Percentiles rank a stretch among this genome's conserved stretches.
phyloP scores from a whole-genome alignment of 352 stramenopile species.

The Thraustotheca clavata region DNA sequence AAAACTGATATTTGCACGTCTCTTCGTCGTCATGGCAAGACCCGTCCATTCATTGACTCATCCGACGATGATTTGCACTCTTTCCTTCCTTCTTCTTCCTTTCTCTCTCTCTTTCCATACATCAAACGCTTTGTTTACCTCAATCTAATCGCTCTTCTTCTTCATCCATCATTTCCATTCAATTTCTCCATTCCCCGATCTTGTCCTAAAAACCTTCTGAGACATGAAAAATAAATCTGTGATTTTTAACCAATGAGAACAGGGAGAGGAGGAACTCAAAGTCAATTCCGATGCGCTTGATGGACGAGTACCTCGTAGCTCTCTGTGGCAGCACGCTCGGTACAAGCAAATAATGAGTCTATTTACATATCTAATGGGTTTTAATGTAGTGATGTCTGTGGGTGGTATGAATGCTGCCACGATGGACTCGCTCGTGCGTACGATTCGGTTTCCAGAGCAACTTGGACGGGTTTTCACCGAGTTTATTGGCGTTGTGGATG shows the following conservation, averaged over 20 bases:
- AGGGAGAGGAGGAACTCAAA: no score
- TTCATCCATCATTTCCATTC: no score
- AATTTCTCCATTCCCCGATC: no score
- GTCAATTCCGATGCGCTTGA: conserved; percentile 8
- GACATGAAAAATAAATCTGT: no score
- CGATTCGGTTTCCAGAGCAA: conserved; percentile 10
- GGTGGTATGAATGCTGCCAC: conserved; percentile 14
- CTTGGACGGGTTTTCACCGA: conserved; percentile 37
- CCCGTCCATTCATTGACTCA: background rate
- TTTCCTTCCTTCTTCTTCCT: no score
- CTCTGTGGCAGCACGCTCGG: conserved; percentile 13
- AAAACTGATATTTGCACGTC: background rate
- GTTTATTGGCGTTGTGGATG: conserved; percentile 56
- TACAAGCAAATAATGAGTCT: background rate
- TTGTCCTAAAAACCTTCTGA: no score
- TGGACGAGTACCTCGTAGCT: conserved; percentile 17
- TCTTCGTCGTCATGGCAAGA: background rate
- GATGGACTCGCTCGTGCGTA: conserved; percentile 13
- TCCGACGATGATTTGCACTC: background rate
- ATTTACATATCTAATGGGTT: no score
- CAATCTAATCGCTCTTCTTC: no score
- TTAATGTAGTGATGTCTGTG: conserved; percentile 7
- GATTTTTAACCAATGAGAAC: no score
- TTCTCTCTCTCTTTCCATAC: no score
- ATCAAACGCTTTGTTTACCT: no score